These are phyloP conservation scores for Yarrowia deformans DNA, from an alignment of 805 yeast genomes.

Conservation along the genomic window DNA sequence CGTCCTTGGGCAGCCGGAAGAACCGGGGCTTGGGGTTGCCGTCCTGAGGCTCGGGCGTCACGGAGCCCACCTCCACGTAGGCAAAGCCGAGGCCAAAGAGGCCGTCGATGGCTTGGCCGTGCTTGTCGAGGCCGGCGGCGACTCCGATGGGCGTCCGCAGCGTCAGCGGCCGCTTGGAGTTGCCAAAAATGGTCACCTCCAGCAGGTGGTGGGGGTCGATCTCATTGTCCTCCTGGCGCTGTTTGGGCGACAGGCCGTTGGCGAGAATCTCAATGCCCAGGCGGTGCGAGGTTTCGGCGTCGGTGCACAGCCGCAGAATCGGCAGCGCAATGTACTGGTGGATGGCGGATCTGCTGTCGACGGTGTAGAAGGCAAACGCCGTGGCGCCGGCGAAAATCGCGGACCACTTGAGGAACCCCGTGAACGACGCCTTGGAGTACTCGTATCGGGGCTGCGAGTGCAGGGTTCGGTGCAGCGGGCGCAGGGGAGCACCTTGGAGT, in stretches of 20 bases:
- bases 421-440: constrained; percentile 26
- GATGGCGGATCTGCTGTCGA: constrained; percentile 81
- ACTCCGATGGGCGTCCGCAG: constrained; percentile 84
- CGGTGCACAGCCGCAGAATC: constrained; percentile 67
- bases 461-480: constrained; percentile 5
- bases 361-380: constrained; percentile 60
- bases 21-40: constrained; percentile 95
- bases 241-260: constrained; percentile 46
- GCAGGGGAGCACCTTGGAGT: background rate
- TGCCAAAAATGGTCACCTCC: constrained; percentile 46
- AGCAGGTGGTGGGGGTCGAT: constrained; percentile 48
- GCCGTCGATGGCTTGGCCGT: constrained; percentile 88
- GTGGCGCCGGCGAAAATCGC: constrained; percentile 42
- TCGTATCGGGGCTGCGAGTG: constrained; percentile 14
- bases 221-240: constrained; percentile 47
- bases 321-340: constrained; percentile 88
- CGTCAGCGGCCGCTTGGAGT: constrained; percentile 47
- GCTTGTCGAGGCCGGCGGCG: constrained; percentile 96
- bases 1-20: constrained; percentile 82
- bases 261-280: constrained; percentile 75
- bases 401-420: constrained; percentile 27
- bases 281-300: constrained; percentile 86
- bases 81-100: constrained; percentile 81
- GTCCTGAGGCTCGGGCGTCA: constrained; percentile 91
- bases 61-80: constrained; percentile 90